Evolutionary conservation across 73 alveolate genomes (phyloP), one percentile per base, ranked within the genome.

Genomic region (Paramecium octaurelia): DNA sequence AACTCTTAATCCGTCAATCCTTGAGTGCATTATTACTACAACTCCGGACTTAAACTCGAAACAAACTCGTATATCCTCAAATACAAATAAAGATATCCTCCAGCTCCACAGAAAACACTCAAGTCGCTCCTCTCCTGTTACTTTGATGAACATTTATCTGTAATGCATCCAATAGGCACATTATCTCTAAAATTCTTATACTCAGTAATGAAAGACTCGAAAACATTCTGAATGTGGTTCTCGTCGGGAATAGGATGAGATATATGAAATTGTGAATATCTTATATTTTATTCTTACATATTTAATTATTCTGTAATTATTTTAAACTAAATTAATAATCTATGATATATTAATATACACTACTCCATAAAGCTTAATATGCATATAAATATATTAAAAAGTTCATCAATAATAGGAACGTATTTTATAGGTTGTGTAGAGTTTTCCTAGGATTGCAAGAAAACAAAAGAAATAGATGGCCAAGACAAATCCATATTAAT

Each of bases 31-130:
- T 86, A 18, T 24, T 29, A 8, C 7, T 27, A 12, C 31, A 64
- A 3, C 0, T 87, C 77, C 0, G 44, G 77, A 60, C 44, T 38
- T 14, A 36, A 29, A 20, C 44, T 43, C 20, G 43, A 14, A 31
- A 89, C 58, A 70, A 89, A 89, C n/a, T 69, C 80, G 44, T 64
- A 73, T 14, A 89, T 29, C 40, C 88, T 89, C 2, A 71, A 14
- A 46, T 89, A 89, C 10, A 60, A 58, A 50, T 70, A 70, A 4
- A 89, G 58, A 71, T 89, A 89, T 7, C 94, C 91, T n/a, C 73
- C 92, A 14, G 94, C 58, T 24, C 94, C 94, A 71, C 58, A 43
- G 73, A 89, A 89, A n/a, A 89, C 21, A 42, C 50, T n/a, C 2
- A 64, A 44, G 24, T 69, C 75, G 14, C 1, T 24, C 12, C 57